Conservation (phyloP, 1,284 basidiomycete genomes). For the Wallemia hederae region DNA sequence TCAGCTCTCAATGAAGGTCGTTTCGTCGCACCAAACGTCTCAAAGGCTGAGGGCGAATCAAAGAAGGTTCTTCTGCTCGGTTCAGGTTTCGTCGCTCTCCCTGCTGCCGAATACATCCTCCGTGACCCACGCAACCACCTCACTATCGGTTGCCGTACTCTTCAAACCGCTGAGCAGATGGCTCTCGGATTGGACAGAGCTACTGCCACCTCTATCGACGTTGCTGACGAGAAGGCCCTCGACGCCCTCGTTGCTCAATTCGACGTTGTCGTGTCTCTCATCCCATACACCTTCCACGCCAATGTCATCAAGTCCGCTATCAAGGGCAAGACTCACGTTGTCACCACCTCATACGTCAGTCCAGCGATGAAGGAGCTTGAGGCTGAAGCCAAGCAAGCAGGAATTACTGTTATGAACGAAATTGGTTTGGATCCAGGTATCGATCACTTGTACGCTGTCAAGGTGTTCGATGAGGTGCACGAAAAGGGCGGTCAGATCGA, state of each 20-base stretch:
- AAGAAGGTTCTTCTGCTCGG: slow-evolving; percentile 74
- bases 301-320: slow-evolving; percentile 82
- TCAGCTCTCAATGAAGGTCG: slow-evolving; percentile 34
- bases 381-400: slow-evolving; percentile 51
- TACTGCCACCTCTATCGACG: slow-evolving; percentile 54
- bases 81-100: slow-evolving; percentile 77
- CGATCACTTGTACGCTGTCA: slow-evolving; percentile 84
- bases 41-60: slow-evolving; percentile 5
- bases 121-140: slow-evolving; percentile 54
- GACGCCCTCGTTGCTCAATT: slow-evolving; percentile 52
- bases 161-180: slow-evolving; percentile 39
- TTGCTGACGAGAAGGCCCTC: slow-evolving; percentile 38
- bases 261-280: slow-evolving; percentile 84
- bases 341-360: slow-evolving; percentile 81
- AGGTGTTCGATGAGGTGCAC: slow-evolving; percentile 84
- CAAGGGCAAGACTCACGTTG: slow-evolving; percentile 76
- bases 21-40: background rate
- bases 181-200: slow-evolving; percentile 36
- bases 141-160: slow-evolving; percentile 70
- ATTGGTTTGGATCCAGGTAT: slow-evolving; percentile 90
- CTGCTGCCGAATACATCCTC: slow-evolving; percentile 75
- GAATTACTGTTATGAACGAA: slow-evolving; percentile 91
- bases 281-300: slow-evolving; percentile 81
- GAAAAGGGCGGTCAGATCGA: slow-evolving; percentile 74
- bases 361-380: slow-evolving; percentile 74